Conservation (phyloP, 257 asterid genomes). For the Scutellaria galericulata region DNA sequence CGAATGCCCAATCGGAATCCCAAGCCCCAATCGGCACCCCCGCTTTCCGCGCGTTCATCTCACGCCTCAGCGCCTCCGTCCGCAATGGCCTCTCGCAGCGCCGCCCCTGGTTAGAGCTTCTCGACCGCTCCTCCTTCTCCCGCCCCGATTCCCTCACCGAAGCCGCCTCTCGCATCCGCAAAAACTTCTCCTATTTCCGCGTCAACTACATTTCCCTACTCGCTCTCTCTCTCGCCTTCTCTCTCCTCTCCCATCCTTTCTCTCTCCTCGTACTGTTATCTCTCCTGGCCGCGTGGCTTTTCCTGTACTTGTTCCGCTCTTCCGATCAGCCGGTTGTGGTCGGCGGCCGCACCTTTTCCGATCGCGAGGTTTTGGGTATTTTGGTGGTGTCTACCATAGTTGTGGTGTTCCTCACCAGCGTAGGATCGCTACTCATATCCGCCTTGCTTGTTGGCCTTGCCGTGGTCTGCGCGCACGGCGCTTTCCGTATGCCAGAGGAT, state of each 20-base stretch:
- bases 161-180: slow-evolving; percentile 84
- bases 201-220: slow-evolving; percentile 76
- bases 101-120: slow-evolving; percentile 89
- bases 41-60: slow-evolving; percentile 74
- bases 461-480: slow-evolving; percentile 80
- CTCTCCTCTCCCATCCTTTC: slow-evolving; percentile 87
- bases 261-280: slow-evolving; percentile 69
- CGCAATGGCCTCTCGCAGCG: slow-evolving; percentile 79
- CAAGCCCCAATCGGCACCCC: slow-evolving; percentile 62
- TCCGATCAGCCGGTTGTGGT: slow-evolving; percentile 82
- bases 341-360: slow-evolving; percentile 77
- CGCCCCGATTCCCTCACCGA: slow-evolving; percentile 89
- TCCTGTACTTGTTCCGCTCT: slow-evolving; percentile 70
- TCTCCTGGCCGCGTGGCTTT: slow-evolving; percentile 80
- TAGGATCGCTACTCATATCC: slow-evolving; percentile 83
- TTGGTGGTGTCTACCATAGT: slow-evolving; percentile 67
- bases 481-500: slow-evolving; percentile 89
- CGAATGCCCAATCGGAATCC: slow-evolving; percentile 62
- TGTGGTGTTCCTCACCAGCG: slow-evolving; percentile 86
- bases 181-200: slow-evolving; percentile 79
- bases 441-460: slow-evolving; percentile 71
- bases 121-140: slow-evolving; percentile 84
- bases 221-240: slow-evolving; percentile 69
- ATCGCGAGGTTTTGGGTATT: slow-evolving; percentile 70
- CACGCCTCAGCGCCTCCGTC: slow-evolving; percentile 65